phyloP scores from a whole-genome alignment of 139 green algal species.

The Chlamydomonas sp. region DNA sequence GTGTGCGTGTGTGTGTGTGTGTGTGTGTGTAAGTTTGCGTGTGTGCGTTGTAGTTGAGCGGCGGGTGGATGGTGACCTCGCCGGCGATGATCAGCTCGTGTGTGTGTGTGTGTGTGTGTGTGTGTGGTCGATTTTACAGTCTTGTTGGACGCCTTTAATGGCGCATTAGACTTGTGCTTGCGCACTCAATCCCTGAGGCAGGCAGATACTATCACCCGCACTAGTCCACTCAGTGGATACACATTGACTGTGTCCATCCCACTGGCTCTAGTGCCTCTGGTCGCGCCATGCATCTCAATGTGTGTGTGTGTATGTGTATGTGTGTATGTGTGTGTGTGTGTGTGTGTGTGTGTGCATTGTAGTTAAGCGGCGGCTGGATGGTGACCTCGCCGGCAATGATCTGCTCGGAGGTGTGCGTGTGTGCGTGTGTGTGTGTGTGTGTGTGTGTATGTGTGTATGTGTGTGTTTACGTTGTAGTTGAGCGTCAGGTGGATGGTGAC shows the following conservation, averaged over 20 bases:
- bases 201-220: too few species aligned
- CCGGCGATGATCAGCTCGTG: neutral
- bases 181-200: too few species aligned
- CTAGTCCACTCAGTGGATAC: too few species aligned
- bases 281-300: neutral
- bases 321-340: constrained; percentile 16
- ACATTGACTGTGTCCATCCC: too few species aligned
- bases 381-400: constrained; percentile 33
- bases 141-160: too few species aligned
- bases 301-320: constrained; percentile 11
- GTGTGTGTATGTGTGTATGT: constrained; percentile 7
- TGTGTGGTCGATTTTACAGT: neutral
- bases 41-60: neutral
- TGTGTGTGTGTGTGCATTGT: constrained; percentile 10
- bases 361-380: constrained; percentile 8
- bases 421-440: constrained; percentile 8
- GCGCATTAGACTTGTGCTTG: too few species aligned
- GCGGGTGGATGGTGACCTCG: neutral
- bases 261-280: constrained; percentile 5
- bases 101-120: constrained; percentile 9
- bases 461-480: neutral
- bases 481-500: neutral
- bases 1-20: constrained; percentile 8
- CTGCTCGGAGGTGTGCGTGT: constrained; percentile 18
- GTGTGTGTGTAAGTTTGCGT: constrained; percentile 7